Conservation (phyloP, 352 stramenopile species). For the Thraustochytrium striatum region DNA sequence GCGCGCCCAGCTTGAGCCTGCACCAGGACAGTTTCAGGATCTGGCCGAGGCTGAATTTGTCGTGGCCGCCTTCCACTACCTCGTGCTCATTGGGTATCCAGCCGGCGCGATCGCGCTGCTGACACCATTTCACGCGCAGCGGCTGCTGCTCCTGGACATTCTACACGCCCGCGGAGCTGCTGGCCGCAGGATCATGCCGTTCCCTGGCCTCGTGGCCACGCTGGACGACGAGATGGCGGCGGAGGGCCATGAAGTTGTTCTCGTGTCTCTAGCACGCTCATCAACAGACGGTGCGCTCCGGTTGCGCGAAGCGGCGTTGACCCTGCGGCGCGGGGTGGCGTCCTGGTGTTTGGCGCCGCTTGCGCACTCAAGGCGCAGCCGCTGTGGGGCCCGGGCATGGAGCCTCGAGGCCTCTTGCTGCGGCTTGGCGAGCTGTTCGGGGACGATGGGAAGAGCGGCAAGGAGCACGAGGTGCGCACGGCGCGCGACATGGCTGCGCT, state of each 20-base stretch:
- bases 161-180: slow-evolving; percentile 56
- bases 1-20: too few species aligned
- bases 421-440: too few species aligned
- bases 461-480: too few species aligned
- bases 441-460: too few species aligned
- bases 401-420: too few species aligned
- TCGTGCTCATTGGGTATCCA: slow-evolving; percentile 83
- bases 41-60: slow-evolving; percentile 88
- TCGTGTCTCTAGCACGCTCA: slow-evolving; percentile 22
- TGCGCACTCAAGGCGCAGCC: too few species aligned
- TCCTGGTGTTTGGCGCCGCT: too few species aligned
- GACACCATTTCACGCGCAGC: slow-evolving; percentile 91
- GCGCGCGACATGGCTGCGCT: too few species aligned
- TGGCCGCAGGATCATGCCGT: background rate
- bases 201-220: background rate
- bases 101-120: slow-evolving; percentile 85
- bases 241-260: background rate
- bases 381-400: too few species aligned
- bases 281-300: too few species aligned
- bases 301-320: too few species aligned
- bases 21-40: slow-evolving; percentile 74
- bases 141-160: slow-evolving; percentile 80
- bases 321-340: too few species aligned
- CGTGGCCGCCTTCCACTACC: slow-evolving; percentile 84
- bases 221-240: slow-evolving; percentile 20